Conservation (phyloP, 768 basidiomycete genomes). For the Boletus vermiculosoides region DNA sequence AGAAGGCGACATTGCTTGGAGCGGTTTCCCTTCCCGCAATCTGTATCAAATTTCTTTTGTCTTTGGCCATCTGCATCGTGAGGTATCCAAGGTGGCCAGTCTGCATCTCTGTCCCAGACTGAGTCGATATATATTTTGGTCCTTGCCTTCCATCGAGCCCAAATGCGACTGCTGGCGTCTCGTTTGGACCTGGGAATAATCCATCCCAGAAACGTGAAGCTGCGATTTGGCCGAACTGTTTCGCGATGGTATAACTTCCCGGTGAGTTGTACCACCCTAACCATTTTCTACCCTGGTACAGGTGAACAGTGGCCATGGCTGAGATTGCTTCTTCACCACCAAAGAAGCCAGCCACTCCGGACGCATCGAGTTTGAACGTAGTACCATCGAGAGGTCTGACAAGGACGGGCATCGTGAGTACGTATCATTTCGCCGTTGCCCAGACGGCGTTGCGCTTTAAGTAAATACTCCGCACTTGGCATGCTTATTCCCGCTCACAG, state of each 20-base stretch:
- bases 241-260: constrained; percentile 36
- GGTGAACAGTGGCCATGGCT: constrained; percentile 37
- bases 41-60: background rate
- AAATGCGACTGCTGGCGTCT: constrained; percentile 28
- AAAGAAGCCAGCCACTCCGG: constrained; percentile 37
- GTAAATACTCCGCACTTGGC: background rate
- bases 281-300: constrained; percentile 33
- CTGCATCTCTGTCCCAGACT: constrained; percentile 31
- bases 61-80: constrained; percentile 17
- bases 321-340: constrained; percentile 39
- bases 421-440: background rate
- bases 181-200: constrained; percentile 31
- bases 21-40: constrained; percentile 19
- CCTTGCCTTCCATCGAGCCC: constrained; percentile 30
- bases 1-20: constrained; percentile 18
- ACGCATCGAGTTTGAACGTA: constrained; percentile 26
- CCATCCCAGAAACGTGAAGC: constrained; percentile 31
- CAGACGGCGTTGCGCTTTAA: background rate
- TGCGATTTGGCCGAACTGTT: constrained; percentile 32
- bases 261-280: constrained; percentile 40
- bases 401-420: constrained; percentile 20
- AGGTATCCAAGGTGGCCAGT: constrained; percentile 34
- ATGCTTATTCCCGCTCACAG: background rate
- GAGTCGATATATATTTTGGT: constrained; percentile 24
- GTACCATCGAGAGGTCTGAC: constrained; percentile 1